A percentile compares a stretch with the other conserved stretches of the same genome.
Evolutionary conservation across 73 alveolate genomes (phyloP).

Genomic region (Diophrys appendiculata): DNA sequence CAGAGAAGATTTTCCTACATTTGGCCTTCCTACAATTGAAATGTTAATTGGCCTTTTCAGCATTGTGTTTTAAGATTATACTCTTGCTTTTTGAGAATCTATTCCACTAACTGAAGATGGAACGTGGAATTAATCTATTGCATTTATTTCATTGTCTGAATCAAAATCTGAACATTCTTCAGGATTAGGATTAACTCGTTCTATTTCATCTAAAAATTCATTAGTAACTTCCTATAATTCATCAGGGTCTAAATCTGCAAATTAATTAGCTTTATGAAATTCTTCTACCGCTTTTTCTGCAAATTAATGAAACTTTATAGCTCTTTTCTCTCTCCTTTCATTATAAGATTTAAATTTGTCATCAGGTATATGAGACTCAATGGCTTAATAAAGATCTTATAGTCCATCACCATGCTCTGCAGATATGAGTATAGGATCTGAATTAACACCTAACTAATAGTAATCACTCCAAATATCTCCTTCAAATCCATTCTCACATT

Average conservation of each 20-base stretch:
- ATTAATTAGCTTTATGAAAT: conserved; percentile 51
- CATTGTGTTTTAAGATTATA: conserved; percentile 36
- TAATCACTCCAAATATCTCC: conserved; percentile 70
- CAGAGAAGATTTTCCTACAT: conserved; percentile 73
- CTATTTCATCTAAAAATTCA: too few species aligned
- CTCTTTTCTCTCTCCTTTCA: conserved; percentile 58
- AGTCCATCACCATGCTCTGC: conserved; percentile 90
- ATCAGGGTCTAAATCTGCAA: conserved; percentile 15
- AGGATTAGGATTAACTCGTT: conserved; percentile 73
- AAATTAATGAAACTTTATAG: conserved; percentile 59
- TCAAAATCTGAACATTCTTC: conserved; percentile 85
- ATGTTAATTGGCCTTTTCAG: conserved; percentile 71
- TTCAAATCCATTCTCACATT: conserved; percentile 75
- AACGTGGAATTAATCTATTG: conserved; percentile 64
- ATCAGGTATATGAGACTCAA: conserved; percentile 67
- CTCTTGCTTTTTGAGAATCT: conserved; percentile 9
- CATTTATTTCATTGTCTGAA: conserved; percentile 78
- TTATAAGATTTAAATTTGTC: conserved; percentile 30
- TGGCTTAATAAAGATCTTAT: conserved; percentile 58
- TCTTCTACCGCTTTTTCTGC: conserved; percentile 58
- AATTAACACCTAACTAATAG: conserved; percentile 49
- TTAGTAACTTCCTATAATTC: conserved; percentile 66
- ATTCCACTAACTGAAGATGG: conserved; percentile 47
- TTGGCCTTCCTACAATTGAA: conserved; percentile 72
- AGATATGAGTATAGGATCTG: conserved; percentile 80